Conservation (phyloP, 495 filamentous ascomycete genomes). For the Penicillium odoratum region DNA sequence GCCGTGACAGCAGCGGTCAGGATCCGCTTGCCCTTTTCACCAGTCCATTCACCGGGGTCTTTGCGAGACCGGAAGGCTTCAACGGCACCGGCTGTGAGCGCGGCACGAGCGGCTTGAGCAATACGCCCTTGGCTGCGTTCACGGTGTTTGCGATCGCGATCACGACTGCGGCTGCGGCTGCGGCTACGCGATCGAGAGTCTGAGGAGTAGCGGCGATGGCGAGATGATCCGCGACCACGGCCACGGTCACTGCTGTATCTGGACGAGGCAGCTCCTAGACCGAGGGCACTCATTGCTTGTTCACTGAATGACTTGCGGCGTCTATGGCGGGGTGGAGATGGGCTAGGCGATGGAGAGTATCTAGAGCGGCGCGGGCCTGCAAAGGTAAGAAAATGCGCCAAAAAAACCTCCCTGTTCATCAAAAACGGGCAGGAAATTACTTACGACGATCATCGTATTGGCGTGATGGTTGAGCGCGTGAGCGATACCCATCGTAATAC, state of each 20-base stretch:
- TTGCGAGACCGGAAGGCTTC: slow-evolving; percentile 88
- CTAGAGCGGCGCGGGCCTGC: slow-evolving; percentile 41
- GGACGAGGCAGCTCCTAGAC: slow-evolving; percentile 55
- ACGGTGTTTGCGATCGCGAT: slow-evolving; percentile 24
- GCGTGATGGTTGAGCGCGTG: slow-evolving; percentile 53
- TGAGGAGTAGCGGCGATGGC: slow-evolving; percentile 54
- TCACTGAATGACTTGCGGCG: slow-evolving; percentile 72
- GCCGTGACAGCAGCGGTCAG: slow-evolving; percentile 84
- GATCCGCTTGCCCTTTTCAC: slow-evolving; percentile 82
- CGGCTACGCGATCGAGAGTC: slow-evolving; percentile 52
- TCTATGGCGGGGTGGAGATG: slow-evolving; percentile 45
- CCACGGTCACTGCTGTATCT: slow-evolving; percentile 29
- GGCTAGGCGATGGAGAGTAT: slow-evolving; percentile 43
- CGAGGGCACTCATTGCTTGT: slow-evolving; percentile 63
- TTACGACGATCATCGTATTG: slow-evolving; percentile 53
- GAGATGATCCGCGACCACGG: slow-evolving; percentile 43
- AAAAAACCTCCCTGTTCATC: not conserved
- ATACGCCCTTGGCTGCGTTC: slow-evolving; percentile 64
- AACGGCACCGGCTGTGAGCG: slow-evolving; percentile 78
- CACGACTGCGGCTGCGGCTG: slow-evolving; percentile 31
- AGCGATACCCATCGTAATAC: slow-evolving; percentile 53
- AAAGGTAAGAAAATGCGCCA: not conserved
- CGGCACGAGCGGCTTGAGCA: slow-evolving; percentile 82
- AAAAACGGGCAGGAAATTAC: not conserved
- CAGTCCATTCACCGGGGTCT: slow-evolving; percentile 79